phyloP scores from a whole-genome alignment of 192 early-diverging fungal genomes.

The Gigaspora rosea region DNA sequence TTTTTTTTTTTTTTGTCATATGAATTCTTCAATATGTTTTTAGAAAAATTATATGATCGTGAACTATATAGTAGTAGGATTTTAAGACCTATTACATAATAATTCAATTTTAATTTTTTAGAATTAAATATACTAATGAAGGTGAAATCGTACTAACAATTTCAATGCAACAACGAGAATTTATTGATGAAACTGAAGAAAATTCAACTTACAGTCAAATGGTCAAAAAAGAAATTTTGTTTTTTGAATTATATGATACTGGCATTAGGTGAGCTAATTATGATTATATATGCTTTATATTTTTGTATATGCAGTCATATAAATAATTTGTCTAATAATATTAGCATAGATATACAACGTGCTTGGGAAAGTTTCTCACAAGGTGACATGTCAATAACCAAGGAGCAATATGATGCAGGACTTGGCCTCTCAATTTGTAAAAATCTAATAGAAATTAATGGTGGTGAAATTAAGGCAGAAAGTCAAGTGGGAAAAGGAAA shows the following conservation, averaged over 20 bases:
- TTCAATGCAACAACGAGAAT: slow-evolving; percentile 1
- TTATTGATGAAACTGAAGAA: not conserved
- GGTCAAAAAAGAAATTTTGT: slow-evolving; percentile 39
- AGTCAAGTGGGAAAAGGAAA: slow-evolving; percentile 63
- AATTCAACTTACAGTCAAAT: not conserved
- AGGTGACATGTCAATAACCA: slow-evolving; percentile 66
- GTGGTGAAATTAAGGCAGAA: slow-evolving; percentile 69
- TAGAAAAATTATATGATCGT: too few relatives aligned
- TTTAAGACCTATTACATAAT: too few relatives aligned
- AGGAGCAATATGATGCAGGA: slow-evolving; percentile 75
- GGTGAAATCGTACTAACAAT: slow-evolving; percentile 34
- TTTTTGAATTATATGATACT: slow-evolving; percentile 66
- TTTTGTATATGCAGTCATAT: not conserved
- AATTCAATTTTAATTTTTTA: not conserved
- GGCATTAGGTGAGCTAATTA: slow-evolving; percentile 57
- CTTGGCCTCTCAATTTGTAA: slow-evolving; percentile 77
- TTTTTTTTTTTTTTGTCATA: not conserved
- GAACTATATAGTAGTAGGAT: too few relatives aligned
- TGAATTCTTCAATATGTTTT: too few relatives aligned
- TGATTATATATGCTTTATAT: not conserved
- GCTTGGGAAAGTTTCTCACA: slow-evolving; percentile 75
- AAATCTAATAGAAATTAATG: slow-evolving; percentile 69
- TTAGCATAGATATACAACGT: slow-evolving; percentile 55
- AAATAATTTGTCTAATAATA: slow-evolving; percentile 47
- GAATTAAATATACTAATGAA: slow-evolving; percentile 52